A percentile compares a stretch with the other conserved stretches of the same genome.
Evolutionary conservation across 805 yeast genomes (phyloP).

Genomic region (Metschnikowia gruessii): DNA sequence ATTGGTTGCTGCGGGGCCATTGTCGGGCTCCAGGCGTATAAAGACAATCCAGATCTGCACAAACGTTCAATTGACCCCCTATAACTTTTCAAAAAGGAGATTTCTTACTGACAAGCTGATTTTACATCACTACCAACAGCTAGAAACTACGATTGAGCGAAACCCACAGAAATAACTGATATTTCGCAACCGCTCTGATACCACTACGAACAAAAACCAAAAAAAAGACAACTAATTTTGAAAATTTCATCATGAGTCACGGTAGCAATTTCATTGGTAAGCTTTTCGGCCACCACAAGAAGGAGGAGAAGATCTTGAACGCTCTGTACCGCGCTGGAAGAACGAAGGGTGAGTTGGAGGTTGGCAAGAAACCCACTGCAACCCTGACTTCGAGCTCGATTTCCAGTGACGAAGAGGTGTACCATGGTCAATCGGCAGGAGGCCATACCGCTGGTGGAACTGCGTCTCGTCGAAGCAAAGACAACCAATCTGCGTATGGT

Average conservation of each 20-base stretch:
- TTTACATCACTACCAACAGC: too few relatives aligned
- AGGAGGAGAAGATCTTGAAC: constrained; percentile 11
- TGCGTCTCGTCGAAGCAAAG: neutral
- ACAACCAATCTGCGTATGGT: constrained; percentile 3
- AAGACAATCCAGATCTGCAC: constrained; percentile 6
- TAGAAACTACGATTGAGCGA: too few relatives aligned
- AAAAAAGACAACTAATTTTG: too few relatives aligned
- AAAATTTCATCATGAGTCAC: constrained; percentile 10
- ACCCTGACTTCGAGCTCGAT: constrained; percentile 5
- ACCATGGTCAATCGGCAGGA: constrained; percentile 3
- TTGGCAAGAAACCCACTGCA: constrained; percentile 1
- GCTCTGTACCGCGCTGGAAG: constrained; percentile 18
- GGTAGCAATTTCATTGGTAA: constrained; percentile 16
- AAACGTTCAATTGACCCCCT: too few relatives aligned
- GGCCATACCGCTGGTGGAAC: constrained; percentile 10
- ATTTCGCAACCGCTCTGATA: too few relatives aligned
- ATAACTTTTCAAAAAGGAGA: too few relatives aligned
- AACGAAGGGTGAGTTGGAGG: constrained; percentile 10
- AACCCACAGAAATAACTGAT: too few relatives aligned
- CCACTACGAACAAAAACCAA: too few relatives aligned
- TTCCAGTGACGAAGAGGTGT: constrained; percentile 13
- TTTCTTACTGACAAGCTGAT: too few relatives aligned
- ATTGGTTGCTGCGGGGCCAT: constrained; percentile 11
- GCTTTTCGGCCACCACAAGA: constrained; percentile 9
- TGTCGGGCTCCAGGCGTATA: neutral